A percentile compares a stretch with the other conserved stretches of the same genome.
These are phyloP conservation scores for Boletus pseudopeckii DNA, from an alignment of 768 basidiomycete species.

Conservation along the genomic window DNA sequence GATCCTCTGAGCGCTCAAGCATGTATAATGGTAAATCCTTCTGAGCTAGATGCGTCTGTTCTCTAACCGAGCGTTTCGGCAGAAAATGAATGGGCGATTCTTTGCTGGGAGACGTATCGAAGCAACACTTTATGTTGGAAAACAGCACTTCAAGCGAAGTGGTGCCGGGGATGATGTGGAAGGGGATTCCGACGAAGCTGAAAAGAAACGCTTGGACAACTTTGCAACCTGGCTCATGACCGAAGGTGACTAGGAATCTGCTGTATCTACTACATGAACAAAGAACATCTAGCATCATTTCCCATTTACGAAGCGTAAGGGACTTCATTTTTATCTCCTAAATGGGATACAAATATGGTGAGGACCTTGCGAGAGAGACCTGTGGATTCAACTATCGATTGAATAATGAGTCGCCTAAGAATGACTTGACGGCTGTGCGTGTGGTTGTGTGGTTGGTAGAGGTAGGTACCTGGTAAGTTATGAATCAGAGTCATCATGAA, in stretches of 20 bases:
- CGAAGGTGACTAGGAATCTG: conserved; percentile 57
- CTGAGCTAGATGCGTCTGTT: neutral
- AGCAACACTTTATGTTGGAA: conserved; percentile 79
- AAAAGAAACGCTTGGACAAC: conserved; percentile 81
- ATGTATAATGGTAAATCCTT: conserved; percentile 69
- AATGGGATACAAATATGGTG: neutral
- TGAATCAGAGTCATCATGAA: no score
- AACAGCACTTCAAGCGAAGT: conserved; percentile 75
- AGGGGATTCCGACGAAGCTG: conserved; percentile 66
- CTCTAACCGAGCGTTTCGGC: neutral
- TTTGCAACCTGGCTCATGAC: conserved; percentile 86
- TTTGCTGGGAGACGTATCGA: conserved; percentile 83
- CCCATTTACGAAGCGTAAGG: neutral
- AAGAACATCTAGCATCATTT: neutral
- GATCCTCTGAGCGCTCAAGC: conserved; percentile 92
- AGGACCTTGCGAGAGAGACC: no score
- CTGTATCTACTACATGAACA: neutral
- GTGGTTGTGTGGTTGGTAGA: no score
- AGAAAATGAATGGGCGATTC: conserved; percentile 95
- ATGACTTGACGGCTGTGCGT: no score
- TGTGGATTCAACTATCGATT: no score
- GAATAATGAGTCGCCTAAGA: no score
- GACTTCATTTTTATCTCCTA: neutral
- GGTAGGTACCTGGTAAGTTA: no score
- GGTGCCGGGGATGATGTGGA: conserved; percentile 63